Evolutionary conservation across 1,284 basidiomycete genomes (phyloP), one percentile per base, ranked within the genome.

Genomic region (Trametes versicolor): DNA sequence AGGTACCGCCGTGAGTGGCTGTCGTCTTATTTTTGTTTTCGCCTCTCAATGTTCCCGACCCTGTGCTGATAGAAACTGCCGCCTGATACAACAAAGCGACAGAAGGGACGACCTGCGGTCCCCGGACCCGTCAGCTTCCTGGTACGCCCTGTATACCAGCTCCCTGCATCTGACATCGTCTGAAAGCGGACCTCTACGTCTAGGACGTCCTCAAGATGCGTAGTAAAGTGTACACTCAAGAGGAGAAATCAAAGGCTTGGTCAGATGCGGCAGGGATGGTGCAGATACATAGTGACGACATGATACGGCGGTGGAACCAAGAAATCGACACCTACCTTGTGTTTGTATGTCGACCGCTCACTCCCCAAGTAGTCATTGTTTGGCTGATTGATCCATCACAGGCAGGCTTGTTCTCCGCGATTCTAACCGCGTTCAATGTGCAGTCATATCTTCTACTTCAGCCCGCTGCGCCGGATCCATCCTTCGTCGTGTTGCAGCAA

Each of bases 401-500:
- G 29, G 3, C 4, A 32, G 65, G 62, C 27, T 39, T 67, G 13
- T 67, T 67, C 51, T 67, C 65, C 3, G 65, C 57, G 2, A 41
- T 61, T 23, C 36, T 67, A 21, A 63, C 65, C 4, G 48, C 55
- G 1, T 61, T 67, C 29, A 60, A 61, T 21, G 58, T 58, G 4
- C 58, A 67, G 43, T 58, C 65, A 5, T 67, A 63, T 32, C 37
- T 15, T 15, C 54, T 63, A 1, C 39, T 67, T 10, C 62, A 67
- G 32, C 50, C 62, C 3, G 37, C 37, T 3, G 1, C 58, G 3
- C 39, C 58, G 3, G 65, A 66, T 43, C 49, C 41, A 1, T 52
- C 64, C 17, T 1, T 62, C 1, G 29, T 39, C 15, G 25, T 58
- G 15, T 39, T 67, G 12, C 45, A 54, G 12, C 58, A 58, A 8